phyloP scores from a whole-genome alignment of 1,139 yeast species.

The Scheffersomyces segobiensis region DNA sequence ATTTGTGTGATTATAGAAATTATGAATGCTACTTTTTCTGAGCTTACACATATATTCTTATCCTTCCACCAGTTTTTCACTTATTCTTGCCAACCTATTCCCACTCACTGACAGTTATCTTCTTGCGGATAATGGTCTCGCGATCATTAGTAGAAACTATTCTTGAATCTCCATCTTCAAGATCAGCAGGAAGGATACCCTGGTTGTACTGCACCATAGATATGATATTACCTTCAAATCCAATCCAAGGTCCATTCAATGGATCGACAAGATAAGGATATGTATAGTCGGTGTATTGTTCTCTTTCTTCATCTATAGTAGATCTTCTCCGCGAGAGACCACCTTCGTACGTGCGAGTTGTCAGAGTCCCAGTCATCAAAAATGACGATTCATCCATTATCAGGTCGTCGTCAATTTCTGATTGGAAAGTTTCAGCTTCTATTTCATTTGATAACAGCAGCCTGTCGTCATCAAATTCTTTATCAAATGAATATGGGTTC shows the following conservation, averaged over 20 bases:
- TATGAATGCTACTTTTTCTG: background rate
- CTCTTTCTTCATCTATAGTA: conserved; percentile 60
- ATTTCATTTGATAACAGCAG: conserved; percentile 12
- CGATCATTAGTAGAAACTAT: conserved; percentile 21
- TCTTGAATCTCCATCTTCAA: conserved; percentile 26
- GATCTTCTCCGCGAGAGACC: conserved; percentile 27
- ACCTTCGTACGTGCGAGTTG: conserved; percentile 3
- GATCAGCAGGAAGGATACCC: conserved; percentile 12
- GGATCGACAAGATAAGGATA: conserved; percentile 51
- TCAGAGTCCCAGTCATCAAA: conserved; percentile 20
- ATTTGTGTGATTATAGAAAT: background rate
- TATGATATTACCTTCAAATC: conserved; percentile 54
- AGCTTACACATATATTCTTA: background rate
- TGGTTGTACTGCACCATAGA: conserved; percentile 36
- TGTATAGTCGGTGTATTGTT: conserved; percentile 49
- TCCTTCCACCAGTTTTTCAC: background rate
- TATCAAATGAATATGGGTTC: conserved; percentile 42
- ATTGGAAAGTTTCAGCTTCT: conserved; percentile 3
- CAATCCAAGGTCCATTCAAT: conserved; percentile 58
- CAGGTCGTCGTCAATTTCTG: conserved; percentile 14
- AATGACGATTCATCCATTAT: conserved; percentile 29
- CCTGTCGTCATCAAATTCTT: conserved; percentile 42
- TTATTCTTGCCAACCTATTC: conserved; percentile 22
- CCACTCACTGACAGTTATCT: conserved; percentile 45
- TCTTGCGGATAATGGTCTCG: conserved; percentile 30